These are phyloP conservation scores for Haplosporangium gracile DNA, from an alignment of 192 early-diverging fungal species.

Conservation along the genomic window DNA sequence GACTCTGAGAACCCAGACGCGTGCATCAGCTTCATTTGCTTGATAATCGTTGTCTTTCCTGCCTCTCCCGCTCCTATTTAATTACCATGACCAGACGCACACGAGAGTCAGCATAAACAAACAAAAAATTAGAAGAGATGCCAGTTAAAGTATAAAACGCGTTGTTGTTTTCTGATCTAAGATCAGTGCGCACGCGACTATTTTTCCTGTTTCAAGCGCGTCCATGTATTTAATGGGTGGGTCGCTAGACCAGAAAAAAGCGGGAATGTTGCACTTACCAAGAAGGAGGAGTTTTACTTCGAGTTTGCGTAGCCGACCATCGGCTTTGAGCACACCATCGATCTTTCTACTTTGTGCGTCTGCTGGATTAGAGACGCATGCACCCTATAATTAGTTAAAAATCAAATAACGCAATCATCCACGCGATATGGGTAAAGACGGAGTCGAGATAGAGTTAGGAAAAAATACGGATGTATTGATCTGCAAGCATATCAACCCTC, in stretches of 20 bases:
- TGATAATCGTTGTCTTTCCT: constrained; percentile 71
- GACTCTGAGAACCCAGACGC: constrained; percentile 60
- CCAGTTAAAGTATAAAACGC: neutral
- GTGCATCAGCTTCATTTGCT: constrained; percentile 73
- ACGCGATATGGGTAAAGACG: too few species aligned
- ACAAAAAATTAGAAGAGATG: neutral
- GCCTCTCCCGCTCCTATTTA: constrained; percentile 67
- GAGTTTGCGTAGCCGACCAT: constrained; percentile 32
- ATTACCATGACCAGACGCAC: too few species aligned
- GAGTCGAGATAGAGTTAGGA: too few species aligned
- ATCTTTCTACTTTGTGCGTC: constrained; percentile 40
- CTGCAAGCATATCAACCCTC: too few species aligned
- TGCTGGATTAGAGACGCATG: constrained; percentile 34
- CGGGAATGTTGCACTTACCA: constrained; percentile 12
- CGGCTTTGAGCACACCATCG: constrained; percentile 45
- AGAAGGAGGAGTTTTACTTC: constrained; percentile 57
- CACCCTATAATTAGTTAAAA: constrained; percentile 18
- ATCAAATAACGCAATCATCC: neutral
- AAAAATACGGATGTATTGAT: too few species aligned
- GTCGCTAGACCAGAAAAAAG: neutral
- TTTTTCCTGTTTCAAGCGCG: too few species aligned
- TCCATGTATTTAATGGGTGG: too few species aligned
- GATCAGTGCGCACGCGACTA: too few species aligned
- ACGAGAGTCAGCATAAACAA: too few species aligned
- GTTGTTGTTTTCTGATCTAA: neutral